A percentile compares a stretch with the other conserved stretches of the same genome.
These are phyloP conservation scores for Cryoendolithus antarcticus DNA, from an alignment of 2,329 filamentous ascomycete genomes.

Conservation along the genomic window DNA sequence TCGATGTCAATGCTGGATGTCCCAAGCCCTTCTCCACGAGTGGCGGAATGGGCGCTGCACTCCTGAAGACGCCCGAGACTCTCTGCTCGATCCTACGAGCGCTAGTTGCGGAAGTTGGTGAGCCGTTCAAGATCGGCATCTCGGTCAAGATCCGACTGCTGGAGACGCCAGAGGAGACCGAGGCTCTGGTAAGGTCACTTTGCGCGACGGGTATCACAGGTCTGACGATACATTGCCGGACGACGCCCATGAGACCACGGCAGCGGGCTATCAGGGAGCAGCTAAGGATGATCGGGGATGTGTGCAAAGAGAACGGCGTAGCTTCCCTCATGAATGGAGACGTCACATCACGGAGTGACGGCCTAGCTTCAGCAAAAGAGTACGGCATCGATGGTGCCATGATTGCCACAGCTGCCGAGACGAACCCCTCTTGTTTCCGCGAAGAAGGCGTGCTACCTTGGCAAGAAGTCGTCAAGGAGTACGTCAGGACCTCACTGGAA, in stretches of 20 bases:
- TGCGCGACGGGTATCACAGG: constrained; percentile 83
- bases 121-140: constrained; percentile 76
- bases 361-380: constrained; percentile 56
- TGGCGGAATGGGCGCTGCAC: constrained; percentile 89
- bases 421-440: constrained; percentile 81
- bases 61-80: constrained; percentile 73
- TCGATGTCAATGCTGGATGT: constrained; percentile 96
- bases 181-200: constrained; percentile 62
- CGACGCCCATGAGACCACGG: constrained; percentile 84
- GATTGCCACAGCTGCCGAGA: constrained; percentile 89
- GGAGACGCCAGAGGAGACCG: constrained; percentile 62
- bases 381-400: constrained; percentile 89
- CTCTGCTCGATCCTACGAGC: constrained; percentile 73
- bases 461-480: constrained; percentile 64
- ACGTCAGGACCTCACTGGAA: constrained; percentile 59
- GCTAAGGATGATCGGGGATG: constrained; percentile 65
- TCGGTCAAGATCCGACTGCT: constrained; percentile 93
- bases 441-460: constrained; percentile 55
- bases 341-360: constrained; percentile 63
- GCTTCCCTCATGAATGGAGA: constrained; percentile 95
- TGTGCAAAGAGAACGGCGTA: constrained; percentile 75
- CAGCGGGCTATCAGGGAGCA: constrained; percentile 83
- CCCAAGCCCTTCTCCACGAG: constrained; percentile 91
- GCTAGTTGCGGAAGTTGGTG: constrained; percentile 65
- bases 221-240: constrained; percentile 89